Evolutionary conservation across 352 stramenopile species (phyloP).

Genomic region (Peronosclerospora sorghi): DNA sequence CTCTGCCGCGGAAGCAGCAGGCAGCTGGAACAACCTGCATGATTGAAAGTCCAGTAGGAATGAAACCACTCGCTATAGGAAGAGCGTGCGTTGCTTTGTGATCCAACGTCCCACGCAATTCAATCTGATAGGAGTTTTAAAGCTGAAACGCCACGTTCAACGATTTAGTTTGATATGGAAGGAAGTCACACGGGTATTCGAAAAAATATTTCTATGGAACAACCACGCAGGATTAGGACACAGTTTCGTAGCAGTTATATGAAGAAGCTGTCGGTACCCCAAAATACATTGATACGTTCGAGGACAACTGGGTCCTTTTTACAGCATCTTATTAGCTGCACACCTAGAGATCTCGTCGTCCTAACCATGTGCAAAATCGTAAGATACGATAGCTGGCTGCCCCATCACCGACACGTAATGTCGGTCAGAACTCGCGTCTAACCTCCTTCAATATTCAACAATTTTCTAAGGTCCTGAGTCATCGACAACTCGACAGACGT

Average conservation of each 20-base stretch:
- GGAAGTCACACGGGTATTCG: background rate
- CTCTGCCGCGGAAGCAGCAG: conserved; percentile 8
- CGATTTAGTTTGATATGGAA: background rate
- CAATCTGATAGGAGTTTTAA: conserved; percentile 10
- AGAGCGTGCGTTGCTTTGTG: background rate
- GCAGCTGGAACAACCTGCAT: conserved; percentile 28
- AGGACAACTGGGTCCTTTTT: too few relatives aligned
- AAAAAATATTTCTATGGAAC: too few relatives aligned
- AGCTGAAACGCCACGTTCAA: conserved; percentile 16
- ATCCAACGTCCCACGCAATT: background rate
- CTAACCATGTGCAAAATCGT: too few relatives aligned
- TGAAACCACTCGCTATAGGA: background rate
- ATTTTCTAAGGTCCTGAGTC: conserved; percentile 64
- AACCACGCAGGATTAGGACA: too few relatives aligned
- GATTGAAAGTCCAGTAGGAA: background rate
- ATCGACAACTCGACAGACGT: conserved; percentile 61
- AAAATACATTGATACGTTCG: too few relatives aligned
- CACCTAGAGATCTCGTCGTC: too few relatives aligned
- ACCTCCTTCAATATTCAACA: conserved; percentile 67
- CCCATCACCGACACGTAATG: too few relatives aligned
- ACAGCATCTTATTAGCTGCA: too few relatives aligned
- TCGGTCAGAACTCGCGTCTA: conserved; percentile 4
- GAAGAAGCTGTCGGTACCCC: too few relatives aligned
- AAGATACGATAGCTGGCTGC: too few relatives aligned
- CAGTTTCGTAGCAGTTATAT: background rate